A percentile compares a stretch with the other conserved stretches of the same genome.
These are phyloP conservation scores for Eimeria falciformis DNA, from an alignment of 169 alveolate genomes.

Conservation along the genomic window DNA sequence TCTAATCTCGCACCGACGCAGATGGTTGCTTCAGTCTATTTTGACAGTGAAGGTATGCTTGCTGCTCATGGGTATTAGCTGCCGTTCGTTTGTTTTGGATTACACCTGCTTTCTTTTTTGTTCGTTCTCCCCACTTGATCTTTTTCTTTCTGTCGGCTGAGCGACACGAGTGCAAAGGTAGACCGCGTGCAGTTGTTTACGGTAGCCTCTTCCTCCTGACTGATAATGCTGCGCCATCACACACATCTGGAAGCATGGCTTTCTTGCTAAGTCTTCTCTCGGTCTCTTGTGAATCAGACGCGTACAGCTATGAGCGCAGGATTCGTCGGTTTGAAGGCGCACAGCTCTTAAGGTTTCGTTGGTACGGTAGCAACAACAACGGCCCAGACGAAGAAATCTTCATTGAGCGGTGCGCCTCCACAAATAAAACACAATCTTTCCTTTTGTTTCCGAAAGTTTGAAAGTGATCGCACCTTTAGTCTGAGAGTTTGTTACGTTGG, in stretches of 20 bases:
- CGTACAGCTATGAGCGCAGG: conserved; percentile 83
- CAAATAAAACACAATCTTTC: not conserved
- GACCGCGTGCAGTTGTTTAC: too few species aligned
- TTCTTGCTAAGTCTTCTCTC: too few species aligned
- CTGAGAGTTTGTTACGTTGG: not conserved
- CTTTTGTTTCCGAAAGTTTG: too few species aligned
- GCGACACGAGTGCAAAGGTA: too few species aligned
- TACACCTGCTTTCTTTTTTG: not conserved
- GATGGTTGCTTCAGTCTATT: conserved; percentile 85
- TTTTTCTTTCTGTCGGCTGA: too few species aligned
- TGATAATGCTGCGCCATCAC: too few species aligned
- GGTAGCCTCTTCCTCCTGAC: too few species aligned
- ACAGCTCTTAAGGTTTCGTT: conserved; percentile 85
- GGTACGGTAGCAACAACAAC: conserved; percentile 86
- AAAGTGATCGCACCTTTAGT: not conserved
- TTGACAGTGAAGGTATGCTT: conserved; percentile 80
- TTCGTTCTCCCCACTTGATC: not conserved
- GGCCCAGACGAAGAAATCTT: conserved; percentile 82
- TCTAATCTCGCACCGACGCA: conserved; percentile 79
- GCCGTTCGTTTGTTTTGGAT: not conserved
- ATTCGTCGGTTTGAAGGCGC: conserved; percentile 86
- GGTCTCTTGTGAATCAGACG: conserved; percentile 42
- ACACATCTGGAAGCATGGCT: too few species aligned
- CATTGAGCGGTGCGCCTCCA: conserved; percentile 61
- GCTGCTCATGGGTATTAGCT: not conserved